Base-by-base conservation (phyloP, 371 early-diverging fungal species). In the Mucor saturninus region DNA sequence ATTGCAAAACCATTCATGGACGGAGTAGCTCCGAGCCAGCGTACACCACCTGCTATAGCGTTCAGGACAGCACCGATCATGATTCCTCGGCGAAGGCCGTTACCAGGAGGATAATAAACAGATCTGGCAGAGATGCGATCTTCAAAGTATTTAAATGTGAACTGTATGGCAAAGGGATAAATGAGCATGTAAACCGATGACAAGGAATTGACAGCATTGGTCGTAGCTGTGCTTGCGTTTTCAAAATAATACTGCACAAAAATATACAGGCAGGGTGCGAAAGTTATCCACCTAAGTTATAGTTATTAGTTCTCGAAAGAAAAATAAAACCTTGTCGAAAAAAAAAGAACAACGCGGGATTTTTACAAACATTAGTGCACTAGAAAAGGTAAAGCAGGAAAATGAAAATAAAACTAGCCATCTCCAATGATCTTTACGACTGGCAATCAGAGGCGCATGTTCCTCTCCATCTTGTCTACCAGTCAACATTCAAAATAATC, bases 211-310 rank as follows among this genome's bases (percentile, higher is more conserved):
- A 85, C 80, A 63, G 79, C 76, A 65, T 80, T 80, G 11, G 73
- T 68, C 0, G 80, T 76, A 2, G 53, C 37, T 1, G 71, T 64
- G 0, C 55, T 58, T 31, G 50, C 54, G 10, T 62, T 28, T 40
- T 71, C 65, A 57, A 77, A 79, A 54, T 76, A 85, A 58, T 83
- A 78, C 8, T 73, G 64, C 45, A 71, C 72, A 64, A 85, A 85
- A 5, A 78, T 73, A 55, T 80, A 80, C 7, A 83, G 61, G 54
- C 77, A 83, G 7, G 85, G 85, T 9, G 83, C 78, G 67, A 85
- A 85, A 0, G 85, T 77, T 15, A 83, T 83, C 85, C 85, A 85
- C 70, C 70, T 69, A 46, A 21, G 21, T 49, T 30, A 15, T 11
- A 26, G 31, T 48, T 21, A 50, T 57, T 66, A 29, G 39, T 39